Percentiles rank a stretch among this genome's conserved stretches.
These are phyloP conservation scores for Lichtheimia ramosa DNA, from an alignment of 371 early-diverging fungal genomes.

Conservation along the genomic window DNA sequence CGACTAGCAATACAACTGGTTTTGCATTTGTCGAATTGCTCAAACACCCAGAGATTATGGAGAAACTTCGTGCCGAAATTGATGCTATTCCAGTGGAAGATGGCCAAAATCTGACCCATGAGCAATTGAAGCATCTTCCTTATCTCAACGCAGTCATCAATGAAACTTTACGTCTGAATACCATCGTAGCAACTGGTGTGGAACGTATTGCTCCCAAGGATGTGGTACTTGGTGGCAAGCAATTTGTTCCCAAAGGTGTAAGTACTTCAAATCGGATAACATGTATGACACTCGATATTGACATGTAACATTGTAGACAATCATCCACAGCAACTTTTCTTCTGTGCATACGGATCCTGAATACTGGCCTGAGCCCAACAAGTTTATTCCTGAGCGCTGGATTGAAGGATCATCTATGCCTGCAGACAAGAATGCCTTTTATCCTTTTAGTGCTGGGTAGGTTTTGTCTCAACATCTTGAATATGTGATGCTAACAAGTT, in stretches of 20 bases:
- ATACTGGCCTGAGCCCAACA: constrained; percentile 24
- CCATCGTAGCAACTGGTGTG: constrained; percentile 19
- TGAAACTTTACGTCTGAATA: constrained; percentile 31
- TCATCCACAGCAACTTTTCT: constrained; percentile 8
- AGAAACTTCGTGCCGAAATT: constrained; percentile 30
- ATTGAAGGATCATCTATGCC: constrained; percentile 9
- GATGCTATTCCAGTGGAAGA: constrained; percentile 16
- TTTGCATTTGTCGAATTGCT: constrained; percentile 32
- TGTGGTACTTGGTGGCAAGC: constrained; percentile 13
- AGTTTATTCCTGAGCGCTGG: constrained; percentile 38
- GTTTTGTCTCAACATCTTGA: not conserved
- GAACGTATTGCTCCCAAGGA: constrained; percentile 16
- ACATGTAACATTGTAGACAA: not conserved
- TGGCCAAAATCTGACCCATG: constrained; percentile 20
- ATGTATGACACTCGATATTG: not conserved
- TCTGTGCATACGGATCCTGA: constrained; percentile 18
- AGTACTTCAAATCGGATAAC: not conserved
- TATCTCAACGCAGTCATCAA: constrained; percentile 42
- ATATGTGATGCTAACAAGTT: too few species aligned
- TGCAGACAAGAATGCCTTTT: constrained; percentile 27
- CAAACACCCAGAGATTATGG: constrained; percentile 22
- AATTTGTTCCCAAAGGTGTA: constrained; percentile 26
- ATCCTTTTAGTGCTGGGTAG: constrained; percentile 39
- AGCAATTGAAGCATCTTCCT: constrained; percentile 32
- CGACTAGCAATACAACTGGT: constrained; percentile 35